These are phyloP conservation scores for Hibiscus syriacus DNA, from an alignment of 345 rosid species.

Conservation along the genomic window DNA sequence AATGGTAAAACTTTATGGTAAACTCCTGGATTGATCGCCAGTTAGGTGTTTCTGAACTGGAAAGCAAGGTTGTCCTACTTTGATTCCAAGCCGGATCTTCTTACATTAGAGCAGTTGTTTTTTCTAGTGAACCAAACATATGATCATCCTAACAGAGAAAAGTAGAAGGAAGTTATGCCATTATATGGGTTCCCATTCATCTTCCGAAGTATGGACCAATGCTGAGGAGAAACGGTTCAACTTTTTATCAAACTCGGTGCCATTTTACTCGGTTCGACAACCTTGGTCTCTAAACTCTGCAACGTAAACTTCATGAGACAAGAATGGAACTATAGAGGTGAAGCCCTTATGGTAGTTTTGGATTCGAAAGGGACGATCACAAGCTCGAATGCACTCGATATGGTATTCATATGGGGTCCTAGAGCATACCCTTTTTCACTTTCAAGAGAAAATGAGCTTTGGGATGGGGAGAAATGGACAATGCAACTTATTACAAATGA, in stretches of 20 bases:
- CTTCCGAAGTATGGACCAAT: constrained; percentile 43
- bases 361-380: constrained; percentile 45
- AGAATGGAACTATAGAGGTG: constrained; percentile 46
- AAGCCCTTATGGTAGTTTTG: constrained; percentile 48
- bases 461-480: constrained; percentile 54
- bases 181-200: constrained; percentile 57
- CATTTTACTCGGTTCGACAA: constrained; percentile 51
- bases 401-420: constrained; percentile 70
- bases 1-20: no score
- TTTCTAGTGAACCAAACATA: constrained; percentile 56
- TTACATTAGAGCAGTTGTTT: constrained; percentile 41
- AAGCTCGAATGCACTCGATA: constrained; percentile 60
- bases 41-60: constrained; percentile 36
- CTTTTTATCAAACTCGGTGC: constrained; percentile 38
- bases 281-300: constrained; percentile 51
- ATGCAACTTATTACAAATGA: constrained; percentile 41
- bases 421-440: constrained; percentile 65
- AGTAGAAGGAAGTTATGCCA: constrained; percentile 33
- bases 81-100: constrained; percentile 55
- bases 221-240: constrained; percentile 34
- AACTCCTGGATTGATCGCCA: neutral
- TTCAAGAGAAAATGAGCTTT: constrained; percentile 53
- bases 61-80: constrained; percentile 50
- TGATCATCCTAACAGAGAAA: constrained; percentile 31
- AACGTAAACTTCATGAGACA: constrained; percentile 37